These are phyloP conservation scores for Melaleuca alternifolia DNA, from an alignment of 345 rosid species.

Conservation along the genomic window DNA sequence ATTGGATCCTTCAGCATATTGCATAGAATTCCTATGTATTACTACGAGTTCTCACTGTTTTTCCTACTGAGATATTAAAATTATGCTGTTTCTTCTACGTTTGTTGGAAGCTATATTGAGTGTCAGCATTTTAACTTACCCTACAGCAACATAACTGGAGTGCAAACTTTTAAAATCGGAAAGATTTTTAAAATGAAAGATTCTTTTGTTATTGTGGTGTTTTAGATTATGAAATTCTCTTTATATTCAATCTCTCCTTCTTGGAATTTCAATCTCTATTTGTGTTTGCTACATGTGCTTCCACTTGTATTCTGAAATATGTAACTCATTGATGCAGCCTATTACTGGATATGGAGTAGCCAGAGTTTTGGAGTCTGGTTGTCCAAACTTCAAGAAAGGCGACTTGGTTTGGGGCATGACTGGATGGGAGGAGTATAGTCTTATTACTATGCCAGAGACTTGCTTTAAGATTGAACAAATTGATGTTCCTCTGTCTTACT, in stretches of 20 bases:
- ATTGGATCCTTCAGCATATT: neutral
- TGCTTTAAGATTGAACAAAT: conserved; percentile 4
- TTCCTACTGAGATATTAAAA: neutral
- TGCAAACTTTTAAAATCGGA: neutral
- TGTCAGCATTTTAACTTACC: neutral
- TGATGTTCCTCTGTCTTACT: conserved; percentile 16
- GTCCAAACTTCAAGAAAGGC: conserved; percentile 4
- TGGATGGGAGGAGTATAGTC: conserved; percentile 17
- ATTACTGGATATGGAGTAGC: conserved; percentile 11
- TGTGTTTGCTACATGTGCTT: neutral
- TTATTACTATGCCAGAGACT: neutral
- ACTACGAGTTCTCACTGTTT: neutral
- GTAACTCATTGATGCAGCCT: neutral
- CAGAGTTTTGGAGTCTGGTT: conserved; percentile 8
- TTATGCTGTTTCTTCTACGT: neutral
- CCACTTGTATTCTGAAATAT: neutral
- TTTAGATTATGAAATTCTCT: neutral
- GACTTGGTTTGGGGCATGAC: conserved; percentile 14
- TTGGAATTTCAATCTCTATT: neutral
- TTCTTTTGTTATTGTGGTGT: neutral
- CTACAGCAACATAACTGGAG: neutral
- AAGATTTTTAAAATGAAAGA: too few species aligned
- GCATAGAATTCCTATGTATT: neutral
- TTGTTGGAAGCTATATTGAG: neutral
- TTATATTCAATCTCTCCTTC: neutral